These are phyloP conservation scores for Jatropha multifida DNA, from an alignment of 441 rosid species.

Conservation along the genomic window DNA sequence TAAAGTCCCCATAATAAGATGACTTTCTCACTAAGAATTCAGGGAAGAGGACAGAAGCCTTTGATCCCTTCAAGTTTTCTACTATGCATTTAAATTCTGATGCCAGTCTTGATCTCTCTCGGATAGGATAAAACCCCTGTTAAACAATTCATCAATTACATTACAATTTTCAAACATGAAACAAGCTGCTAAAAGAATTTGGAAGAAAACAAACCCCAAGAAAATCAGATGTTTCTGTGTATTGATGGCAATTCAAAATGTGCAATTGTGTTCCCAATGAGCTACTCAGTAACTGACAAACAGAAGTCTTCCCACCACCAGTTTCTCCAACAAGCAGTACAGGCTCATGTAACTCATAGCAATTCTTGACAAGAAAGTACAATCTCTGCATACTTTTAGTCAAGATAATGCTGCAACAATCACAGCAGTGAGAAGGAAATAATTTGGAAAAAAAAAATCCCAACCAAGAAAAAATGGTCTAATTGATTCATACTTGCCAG, in stretches of 20 bases:
- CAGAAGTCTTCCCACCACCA: constrained; percentile 99
- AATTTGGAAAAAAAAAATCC: background rate
- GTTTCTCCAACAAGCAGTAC: constrained; percentile 99
- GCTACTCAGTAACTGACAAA: constrained; percentile 78
- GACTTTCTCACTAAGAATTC: constrained; percentile 45
- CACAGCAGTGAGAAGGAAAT: constrained; percentile 18
- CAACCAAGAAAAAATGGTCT: constrained; percentile 16
- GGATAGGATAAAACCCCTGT: constrained; percentile 94
- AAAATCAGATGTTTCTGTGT: constrained; percentile 97
- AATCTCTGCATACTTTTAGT: constrained; percentile 91
- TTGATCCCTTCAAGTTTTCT: constrained; percentile 58
- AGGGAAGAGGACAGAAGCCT: constrained; percentile 42
- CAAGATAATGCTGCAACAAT: constrained; percentile 62
- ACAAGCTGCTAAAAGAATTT: constrained; percentile 11
- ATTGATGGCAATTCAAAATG: constrained; percentile 98
- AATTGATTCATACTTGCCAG: constrained; percentile 47
- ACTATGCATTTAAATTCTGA: constrained; percentile 55
- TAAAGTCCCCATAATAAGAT: constrained; percentile 14
- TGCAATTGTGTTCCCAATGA: constrained; percentile 58
- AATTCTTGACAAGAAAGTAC: constrained; percentile 74
- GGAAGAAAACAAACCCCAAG: constrained; percentile 70
- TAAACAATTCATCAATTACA: constrained; percentile 27
- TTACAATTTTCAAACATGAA: background rate
- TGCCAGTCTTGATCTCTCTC: constrained; percentile 83
- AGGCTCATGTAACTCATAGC: constrained; percentile 87